Evolutionary conservation across 108 stramenopile species (phyloP).

Genomic region (Mediolabrus comicus): DNA sequence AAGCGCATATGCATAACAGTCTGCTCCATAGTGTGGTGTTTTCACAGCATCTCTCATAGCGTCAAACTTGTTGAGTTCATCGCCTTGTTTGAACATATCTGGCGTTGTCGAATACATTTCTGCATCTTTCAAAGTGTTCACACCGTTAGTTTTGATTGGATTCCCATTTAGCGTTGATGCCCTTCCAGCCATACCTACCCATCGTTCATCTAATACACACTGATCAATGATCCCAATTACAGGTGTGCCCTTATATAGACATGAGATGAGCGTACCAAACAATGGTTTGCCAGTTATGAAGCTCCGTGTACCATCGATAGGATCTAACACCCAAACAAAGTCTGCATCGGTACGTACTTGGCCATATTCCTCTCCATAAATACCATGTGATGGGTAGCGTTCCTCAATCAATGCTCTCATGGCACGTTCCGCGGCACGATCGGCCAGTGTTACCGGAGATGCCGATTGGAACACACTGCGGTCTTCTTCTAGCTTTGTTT

Average conservation of each 20-base stretch:
- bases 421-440: constrained; percentile 38
- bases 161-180: constrained; percentile 17
- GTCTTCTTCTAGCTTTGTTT: constrained; percentile 30
- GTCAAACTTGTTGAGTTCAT: constrained; percentile 19
- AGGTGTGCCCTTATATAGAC: constrained; percentile 30
- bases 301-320: constrained; percentile 32
- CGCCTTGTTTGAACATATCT: constrained; percentile 31
- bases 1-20: constrained; percentile 42
- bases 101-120: constrained; percentile 37
- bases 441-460: constrained; percentile 40
- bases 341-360: constrained; percentile 26
- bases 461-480: constrained; percentile 35
- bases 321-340: constrained; percentile 40
- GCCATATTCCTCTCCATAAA: constrained; percentile 35
- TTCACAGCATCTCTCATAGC: constrained; percentile 15
- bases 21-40: constrained; percentile 27
- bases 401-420: constrained; percentile 27
- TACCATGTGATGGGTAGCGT: constrained; percentile 17
- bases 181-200: constrained; percentile 18
- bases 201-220: constrained; percentile 34
- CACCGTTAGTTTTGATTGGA: constrained; percentile 21
- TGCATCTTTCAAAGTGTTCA: constrained; percentile 14
- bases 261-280: constrained; percentile 33
- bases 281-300: constrained; percentile 41
- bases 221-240: constrained; percentile 40